A percentile compares a stretch with the other conserved stretches of the same genome.
phyloP scores from a whole-genome alignment of 768 basidiomycete genomes.

The Galerina sulciceps region DNA sequence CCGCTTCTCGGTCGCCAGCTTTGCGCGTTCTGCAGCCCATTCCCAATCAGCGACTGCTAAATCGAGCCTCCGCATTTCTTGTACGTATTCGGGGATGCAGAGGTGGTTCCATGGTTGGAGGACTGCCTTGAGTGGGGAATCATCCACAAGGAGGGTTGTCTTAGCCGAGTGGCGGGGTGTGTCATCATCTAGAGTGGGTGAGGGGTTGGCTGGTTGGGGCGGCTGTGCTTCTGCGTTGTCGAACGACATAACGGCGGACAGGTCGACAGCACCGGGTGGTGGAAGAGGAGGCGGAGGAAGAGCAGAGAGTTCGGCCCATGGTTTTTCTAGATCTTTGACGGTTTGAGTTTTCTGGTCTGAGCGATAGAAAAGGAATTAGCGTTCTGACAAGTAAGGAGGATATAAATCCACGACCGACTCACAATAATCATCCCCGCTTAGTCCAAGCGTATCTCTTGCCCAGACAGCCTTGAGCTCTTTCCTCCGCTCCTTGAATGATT shows the following conservation, averaged over 20 bases:
- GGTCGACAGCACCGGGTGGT: not conserved
- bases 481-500: conserved; percentile 53
- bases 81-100: conserved; percentile 72
- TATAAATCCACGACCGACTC: conserved; percentile 33
- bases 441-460: conserved; percentile 79
- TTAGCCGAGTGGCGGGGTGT: conserved; percentile 40
- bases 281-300: not conserved
- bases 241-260: not conserved
- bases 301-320: conserved; percentile 52
- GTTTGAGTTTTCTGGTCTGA: conserved; percentile 55
- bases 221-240: conserved; percentile 1
- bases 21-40: not conserved
- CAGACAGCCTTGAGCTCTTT: conserved; percentile 64
- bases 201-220: conserved; percentile 5
- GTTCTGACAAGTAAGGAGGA: not conserved
- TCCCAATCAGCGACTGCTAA: conserved; percentile 21
- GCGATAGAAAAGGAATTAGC: not conserved
- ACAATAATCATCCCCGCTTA: conserved; percentile 69
- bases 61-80: conserved; percentile 40
- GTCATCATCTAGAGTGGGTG: not conserved
- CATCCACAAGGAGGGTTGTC: conserved; percentile 55
- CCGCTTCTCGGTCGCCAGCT: not conserved
- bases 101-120: conserved; percentile 85
- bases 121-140: conserved; percentile 58
- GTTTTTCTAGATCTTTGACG: conserved; percentile 74